Percentiles rank a stretch among this genome's conserved stretches.
These are phyloP conservation scores for Euphrasia confusa DNA, from an alignment of 257 asterid genomes.

Conservation along the genomic window DNA sequence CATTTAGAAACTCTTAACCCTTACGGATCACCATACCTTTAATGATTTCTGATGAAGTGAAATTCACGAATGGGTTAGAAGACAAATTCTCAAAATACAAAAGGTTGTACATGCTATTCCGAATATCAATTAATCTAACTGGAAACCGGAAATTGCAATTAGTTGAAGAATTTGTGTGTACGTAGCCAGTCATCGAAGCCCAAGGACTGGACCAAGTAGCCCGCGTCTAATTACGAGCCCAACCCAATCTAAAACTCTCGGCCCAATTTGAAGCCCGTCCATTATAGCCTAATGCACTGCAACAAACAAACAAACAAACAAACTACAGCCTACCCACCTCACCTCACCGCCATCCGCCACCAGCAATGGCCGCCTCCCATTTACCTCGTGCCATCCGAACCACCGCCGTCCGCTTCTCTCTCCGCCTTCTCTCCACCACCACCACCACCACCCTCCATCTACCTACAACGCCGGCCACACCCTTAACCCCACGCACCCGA, in stretches of 20 bases:
- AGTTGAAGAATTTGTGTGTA: constrained; percentile 1
- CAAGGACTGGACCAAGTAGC: too few relatives aligned
- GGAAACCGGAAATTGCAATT: constrained; percentile 9
- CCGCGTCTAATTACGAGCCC: not conserved
- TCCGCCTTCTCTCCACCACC: constrained; percentile 39
- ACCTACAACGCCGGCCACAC: constrained; percentile 22
- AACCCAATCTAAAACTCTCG: not conserved
- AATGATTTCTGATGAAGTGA: too few relatives aligned
- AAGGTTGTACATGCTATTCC: too few relatives aligned
- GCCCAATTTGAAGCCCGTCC: constrained; percentile 19
- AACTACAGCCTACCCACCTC: not conserved
- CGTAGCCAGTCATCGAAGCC: not conserved
- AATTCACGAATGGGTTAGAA: too few relatives aligned
- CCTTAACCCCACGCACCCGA: constrained; percentile 41
- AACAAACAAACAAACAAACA: not conserved
- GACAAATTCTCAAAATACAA: too few relatives aligned
- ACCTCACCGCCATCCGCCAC: constrained; percentile 25
- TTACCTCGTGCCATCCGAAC: constrained; percentile 31
- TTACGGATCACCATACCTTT: too few relatives aligned
- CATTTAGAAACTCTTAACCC: too few relatives aligned
- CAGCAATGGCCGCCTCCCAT: constrained; percentile 28
- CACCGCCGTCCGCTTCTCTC: constrained; percentile 31
- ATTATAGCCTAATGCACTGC: not conserved
- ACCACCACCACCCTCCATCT: constrained; percentile 33
- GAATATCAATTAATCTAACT: not conserved